Evolutionary conservation across 257 asterid species (phyloP), one percentile per base, ranked within the genome.

Genomic region (Solanum virginianum): DNA sequence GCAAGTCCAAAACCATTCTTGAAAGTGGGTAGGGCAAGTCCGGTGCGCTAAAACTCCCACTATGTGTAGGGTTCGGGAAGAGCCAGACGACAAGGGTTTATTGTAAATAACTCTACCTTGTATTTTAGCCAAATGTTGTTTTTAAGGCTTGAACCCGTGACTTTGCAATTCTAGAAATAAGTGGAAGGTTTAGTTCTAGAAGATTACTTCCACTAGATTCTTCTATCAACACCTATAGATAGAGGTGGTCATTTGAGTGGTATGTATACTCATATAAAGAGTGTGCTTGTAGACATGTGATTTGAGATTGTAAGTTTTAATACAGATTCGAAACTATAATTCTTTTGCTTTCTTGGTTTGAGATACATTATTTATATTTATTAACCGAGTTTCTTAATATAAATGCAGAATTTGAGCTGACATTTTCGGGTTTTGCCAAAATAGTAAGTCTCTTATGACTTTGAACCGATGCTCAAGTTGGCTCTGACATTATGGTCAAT

Each of bases 401-500:
- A 20, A 24, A 63, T 63, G 43, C 18, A 13, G 2, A 13, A 6
- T 6, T 63, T 63, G 71, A 63, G 41, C 18, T 18, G 36, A 63
- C 26, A 41, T 63, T 63, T 8, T 22, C 13, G 41, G 71, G 36
- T 11, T 63, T 18, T 7, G 3, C 71, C 20, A 26, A 24, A 63
- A 17, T 9, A 15, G 1, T 63, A 24, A 24, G 41, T 63, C 39
- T 12, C 24, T 24, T 63, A 63, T 24, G 71, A 17, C 39, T 24
- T 12, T 36, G 47, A 69, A 88, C 74, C 3, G 83, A 89, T 88
- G 59, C 77, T 81, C 87, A 91, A 43, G 79, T 69, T 69, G 24
- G 49, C 24, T 69, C 4, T 20, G 16, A 36, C 15, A 69, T 8
- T 11, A 39, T 17, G 1, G 14, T 16, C 39, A 63, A 13, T 63